Conservation (phyloP, 2,329 filamentous ascomycete genomes). For the Epichloe brachyelytri region DNA sequence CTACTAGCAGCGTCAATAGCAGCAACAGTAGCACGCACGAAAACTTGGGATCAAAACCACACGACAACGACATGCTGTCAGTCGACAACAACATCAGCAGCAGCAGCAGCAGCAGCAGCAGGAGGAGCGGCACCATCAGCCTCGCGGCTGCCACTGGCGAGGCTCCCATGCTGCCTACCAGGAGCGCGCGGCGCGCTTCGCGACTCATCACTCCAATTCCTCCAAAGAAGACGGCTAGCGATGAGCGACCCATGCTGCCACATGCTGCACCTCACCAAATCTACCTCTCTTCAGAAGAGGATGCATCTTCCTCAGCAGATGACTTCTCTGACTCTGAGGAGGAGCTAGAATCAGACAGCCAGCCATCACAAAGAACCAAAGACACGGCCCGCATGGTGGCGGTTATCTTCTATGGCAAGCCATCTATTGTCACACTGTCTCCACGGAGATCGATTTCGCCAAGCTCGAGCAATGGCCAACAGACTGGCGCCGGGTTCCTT, state of each 20-base stretch:
- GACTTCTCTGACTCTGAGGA: conserved; percentile 39
- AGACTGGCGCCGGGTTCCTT: conserved; percentile 13
- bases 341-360: conserved; percentile 33
- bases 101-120: conserved; percentile 4
- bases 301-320: conserved; percentile 48
- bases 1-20: conserved; percentile 2
- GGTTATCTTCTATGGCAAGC: conserved; percentile 47
- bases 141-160: conserved; percentile 10
- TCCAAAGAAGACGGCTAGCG: conserved; percentile 20
- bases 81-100: conserved; percentile 12
- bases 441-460: conserved; percentile 30
- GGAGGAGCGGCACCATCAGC: conserved; percentile 8
- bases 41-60: neutral
- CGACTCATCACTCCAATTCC: conserved; percentile 22
- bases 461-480: conserved; percentile 18
- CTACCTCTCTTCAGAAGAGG: conserved; percentile 54
- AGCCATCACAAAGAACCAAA: conserved; percentile 23
- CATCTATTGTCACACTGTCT: conserved; percentile 40
- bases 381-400: conserved; percentile 46
- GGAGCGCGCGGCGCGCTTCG: conserved; percentile 36
- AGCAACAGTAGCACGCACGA: neutral
- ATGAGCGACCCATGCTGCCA: conserved; percentile 20
- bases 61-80: conserved; percentile 17
- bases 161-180: conserved; percentile 34
- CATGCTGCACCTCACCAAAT: conserved; percentile 40